phyloP scores from a whole-genome alignment of 1,284 basidiomycete genomes.

The Tylopilus orsonianus region DNA sequence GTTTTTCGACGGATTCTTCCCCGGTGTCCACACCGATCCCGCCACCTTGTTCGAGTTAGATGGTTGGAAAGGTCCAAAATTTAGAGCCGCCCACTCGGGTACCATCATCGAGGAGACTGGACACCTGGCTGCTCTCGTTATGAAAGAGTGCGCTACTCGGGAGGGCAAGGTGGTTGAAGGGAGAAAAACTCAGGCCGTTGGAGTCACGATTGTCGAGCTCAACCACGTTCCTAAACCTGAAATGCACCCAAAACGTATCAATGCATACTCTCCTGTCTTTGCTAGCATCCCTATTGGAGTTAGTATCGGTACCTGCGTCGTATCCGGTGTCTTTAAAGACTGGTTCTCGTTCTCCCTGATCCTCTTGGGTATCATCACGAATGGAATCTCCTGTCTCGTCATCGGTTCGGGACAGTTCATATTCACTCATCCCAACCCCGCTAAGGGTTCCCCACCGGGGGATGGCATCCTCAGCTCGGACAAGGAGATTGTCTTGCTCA shows the following conservation, averaged over 20 bases:
- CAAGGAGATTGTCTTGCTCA: conserved; percentile 25
- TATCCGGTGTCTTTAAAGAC: conserved; percentile 24
- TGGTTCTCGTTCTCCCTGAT: conserved; percentile 34
- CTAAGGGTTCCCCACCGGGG: conserved; percentile 27
- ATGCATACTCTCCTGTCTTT: conserved; percentile 23
- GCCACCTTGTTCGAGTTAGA: conserved; percentile 30
- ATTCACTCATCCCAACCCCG: conserved; percentile 29
- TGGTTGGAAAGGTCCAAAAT: conserved; percentile 29
- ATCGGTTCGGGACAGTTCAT: conserved; percentile 32
- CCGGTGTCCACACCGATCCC: conserved; percentile 31
- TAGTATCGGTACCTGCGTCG: conserved; percentile 27
- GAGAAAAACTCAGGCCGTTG: conserved; percentile 25
- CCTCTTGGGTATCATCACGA: conserved; percentile 32
- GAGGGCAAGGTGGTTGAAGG: conserved; percentile 21
- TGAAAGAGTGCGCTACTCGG: conserved; percentile 18
- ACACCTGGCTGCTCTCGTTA: conserved; percentile 27
- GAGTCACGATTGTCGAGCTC: conserved; percentile 29
- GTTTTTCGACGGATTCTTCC: conserved; percentile 33
- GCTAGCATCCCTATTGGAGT: conserved; percentile 29
- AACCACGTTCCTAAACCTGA: conserved; percentile 12
- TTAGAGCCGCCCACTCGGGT: conserved; percentile 30
- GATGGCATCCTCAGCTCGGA: conserved; percentile 28
- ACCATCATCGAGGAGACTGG: conserved; percentile 29
- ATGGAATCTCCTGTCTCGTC: conserved; percentile 28
- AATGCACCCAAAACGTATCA: conserved; percentile 23